A percentile compares a stretch with the other conserved stretches of the same genome.
These are phyloP conservation scores for Cyberlindnera maclurae DNA, from an alignment of 805 yeast genomes.

Conservation along the genomic window DNA sequence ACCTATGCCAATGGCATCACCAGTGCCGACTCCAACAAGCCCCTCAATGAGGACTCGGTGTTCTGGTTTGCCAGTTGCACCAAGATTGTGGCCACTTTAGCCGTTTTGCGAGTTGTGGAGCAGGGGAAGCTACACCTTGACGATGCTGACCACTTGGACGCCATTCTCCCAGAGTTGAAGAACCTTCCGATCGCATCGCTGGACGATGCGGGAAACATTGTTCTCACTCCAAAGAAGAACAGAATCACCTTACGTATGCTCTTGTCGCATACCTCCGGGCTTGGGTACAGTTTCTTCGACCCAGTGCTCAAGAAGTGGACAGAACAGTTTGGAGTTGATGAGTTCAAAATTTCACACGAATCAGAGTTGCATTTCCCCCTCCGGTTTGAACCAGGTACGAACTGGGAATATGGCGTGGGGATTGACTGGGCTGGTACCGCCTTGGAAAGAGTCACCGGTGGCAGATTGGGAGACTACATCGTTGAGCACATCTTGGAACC, in stretches of 20 bases:
- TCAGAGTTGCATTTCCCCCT: slow-evolving; percentile 21
- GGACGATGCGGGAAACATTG: slow-evolving; percentile 20
- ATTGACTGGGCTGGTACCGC: slow-evolving; percentile 33
- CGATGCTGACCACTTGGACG: slow-evolving; percentile 25
- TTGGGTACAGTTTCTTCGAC: slow-evolving; percentile 29
- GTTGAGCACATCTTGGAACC: slow-evolving; percentile 25
- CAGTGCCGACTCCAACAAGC: slow-evolving; percentile 9
- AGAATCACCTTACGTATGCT: slow-evolving; percentile 30
- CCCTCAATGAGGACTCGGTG: slow-evolving; percentile 20
- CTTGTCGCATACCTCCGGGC: slow-evolving; percentile 33
- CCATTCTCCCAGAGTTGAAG: slow-evolving; percentile 26
- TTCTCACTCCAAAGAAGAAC: slow-evolving; percentile 20
- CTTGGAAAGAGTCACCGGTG: slow-evolving; percentile 25
- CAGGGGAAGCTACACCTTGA: slow-evolving; percentile 26
- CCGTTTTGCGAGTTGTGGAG: slow-evolving; percentile 28
- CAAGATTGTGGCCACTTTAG: slow-evolving; percentile 26
- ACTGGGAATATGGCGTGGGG: slow-evolving; percentile 29
- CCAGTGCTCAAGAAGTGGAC: slow-evolving; percentile 20
- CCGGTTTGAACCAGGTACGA: slow-evolving; percentile 30
- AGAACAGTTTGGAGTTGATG: slow-evolving; percentile 12
- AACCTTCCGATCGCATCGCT: slow-evolving; percentile 20
- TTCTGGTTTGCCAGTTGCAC: slow-evolving; percentile 29
- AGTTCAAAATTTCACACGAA: slow-evolving; percentile 9
- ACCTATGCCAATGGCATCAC: slow-evolving; percentile 18
- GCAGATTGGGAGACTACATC: slow-evolving; percentile 24